These are phyloP conservation scores for Luffa acutangula DNA, from an alignment of 306 rosid genomes.

Conservation along the genomic window DNA sequence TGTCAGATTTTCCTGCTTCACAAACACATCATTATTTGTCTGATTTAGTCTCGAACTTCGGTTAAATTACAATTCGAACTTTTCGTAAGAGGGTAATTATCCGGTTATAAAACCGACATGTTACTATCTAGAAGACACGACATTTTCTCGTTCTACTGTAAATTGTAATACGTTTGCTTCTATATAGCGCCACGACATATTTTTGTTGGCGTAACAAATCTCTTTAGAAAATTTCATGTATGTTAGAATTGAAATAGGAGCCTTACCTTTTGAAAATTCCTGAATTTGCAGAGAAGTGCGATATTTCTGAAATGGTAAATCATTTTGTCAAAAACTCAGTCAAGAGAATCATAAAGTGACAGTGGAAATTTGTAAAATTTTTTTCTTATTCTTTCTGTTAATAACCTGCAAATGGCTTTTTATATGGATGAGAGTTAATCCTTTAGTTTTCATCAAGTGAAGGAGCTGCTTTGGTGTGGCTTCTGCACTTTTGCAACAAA, in stretches of 20 bases:
- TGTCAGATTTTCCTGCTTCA: conserved; percentile 1
- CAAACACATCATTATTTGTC: neutral
- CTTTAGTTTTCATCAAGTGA: conserved; percentile 2
- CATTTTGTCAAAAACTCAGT: neutral
- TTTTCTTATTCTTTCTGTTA: neutral
- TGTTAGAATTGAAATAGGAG: neutral
- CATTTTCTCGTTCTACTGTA: too few relatives aligned
- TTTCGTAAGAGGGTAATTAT: too few relatives aligned
- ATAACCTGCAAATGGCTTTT: conserved; percentile 11
- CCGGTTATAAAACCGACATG: too few relatives aligned
- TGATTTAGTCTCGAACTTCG: neutral
- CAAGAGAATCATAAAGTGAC: neutral
- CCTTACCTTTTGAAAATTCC: neutral
- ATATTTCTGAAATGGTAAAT: neutral
- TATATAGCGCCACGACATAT: too few relatives aligned
- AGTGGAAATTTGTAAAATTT: neutral
- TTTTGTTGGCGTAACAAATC: too few relatives aligned
- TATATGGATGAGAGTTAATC: conserved; percentile 3
- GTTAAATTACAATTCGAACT: neutral
- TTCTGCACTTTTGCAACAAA: conserved; percentile 5
- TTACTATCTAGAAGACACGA: too few relatives aligned
- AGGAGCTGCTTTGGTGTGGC: conserved; percentile 8
- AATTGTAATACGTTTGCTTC: too few relatives aligned
- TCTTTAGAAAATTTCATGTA: neutral
- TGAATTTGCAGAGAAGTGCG: neutral